Evolutionary conservation across 805 yeast species (phyloP), one percentile per base, ranked within the genome.

Genomic region (Monosporozyma servazzii): DNA sequence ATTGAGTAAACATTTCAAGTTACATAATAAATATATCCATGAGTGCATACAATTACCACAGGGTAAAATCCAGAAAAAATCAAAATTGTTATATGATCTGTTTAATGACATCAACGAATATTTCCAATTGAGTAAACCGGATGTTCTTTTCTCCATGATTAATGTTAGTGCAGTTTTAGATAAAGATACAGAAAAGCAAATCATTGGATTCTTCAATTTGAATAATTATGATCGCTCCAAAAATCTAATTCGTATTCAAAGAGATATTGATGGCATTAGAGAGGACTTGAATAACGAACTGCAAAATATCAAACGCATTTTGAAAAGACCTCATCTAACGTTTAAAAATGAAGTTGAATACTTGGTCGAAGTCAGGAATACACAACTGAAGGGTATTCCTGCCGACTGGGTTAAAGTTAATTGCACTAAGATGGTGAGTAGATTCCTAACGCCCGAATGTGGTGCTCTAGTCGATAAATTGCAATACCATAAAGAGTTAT

Each of bases 351-450:
- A 80, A 49, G 86, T 84, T 20, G 84, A 88, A 2, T 86, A 83
- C 60, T 69, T 90, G 47, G 75, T 93, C 21, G 96, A 90, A 59
- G 82, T 91, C 0, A 71, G 88, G 44, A 81, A 82, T 54, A 67
- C 76, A 11, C 78, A 78, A 44, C 71, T 76, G 1, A 78, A 77
- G 43, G 66, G 69, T 1, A 66, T 90, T 1, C 98, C 98, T 0
- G 58, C 70, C 2, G 80, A 79, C 48, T 91, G 96, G 96, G 68
- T 84, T 11, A 84, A 87, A 57, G 77, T 86, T 27, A 84, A 79
- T 58, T 84, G 84, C 8, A 77, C 95, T 46, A 72, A 80, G 54
- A 65, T 80, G 1, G 82, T 88, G 1, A 78, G 88, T 2, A 70
- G 98, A 52, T 90, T 80, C 65, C 71, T 89, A 53, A 74, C 96